Percentiles rank a stretch among this genome's conserved stretches.
These are phyloP conservation scores for Ganoderma lingzhi DNA, from an alignment of 1,284 basidiomycete species.

Conservation along the genomic window DNA sequence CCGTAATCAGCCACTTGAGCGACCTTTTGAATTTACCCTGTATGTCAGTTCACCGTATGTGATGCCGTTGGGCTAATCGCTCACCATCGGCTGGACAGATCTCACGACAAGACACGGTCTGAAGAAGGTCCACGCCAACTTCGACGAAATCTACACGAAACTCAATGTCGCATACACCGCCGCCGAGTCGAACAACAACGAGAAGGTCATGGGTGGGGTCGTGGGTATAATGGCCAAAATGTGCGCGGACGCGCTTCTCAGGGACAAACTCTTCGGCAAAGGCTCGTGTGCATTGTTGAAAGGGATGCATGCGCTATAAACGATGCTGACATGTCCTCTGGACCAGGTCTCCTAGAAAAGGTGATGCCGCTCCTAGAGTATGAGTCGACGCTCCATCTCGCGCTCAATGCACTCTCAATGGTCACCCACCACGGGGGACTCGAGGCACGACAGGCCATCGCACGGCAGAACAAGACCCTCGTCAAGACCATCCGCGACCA, in stretches of 20 bases:
- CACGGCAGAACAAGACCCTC: constrained; percentile 49
- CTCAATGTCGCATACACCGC: constrained; percentile 45
- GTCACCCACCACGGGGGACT: constrained; percentile 67
- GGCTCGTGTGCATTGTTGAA: constrained; percentile 43
- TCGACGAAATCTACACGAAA: constrained; percentile 54
- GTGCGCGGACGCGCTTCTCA: constrained; percentile 61
- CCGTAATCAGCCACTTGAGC: constrained; percentile 45
- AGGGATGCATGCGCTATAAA: too few relatives aligned
- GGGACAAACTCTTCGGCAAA: constrained; percentile 60
- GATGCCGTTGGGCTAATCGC: background rate
- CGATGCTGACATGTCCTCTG: background rate
- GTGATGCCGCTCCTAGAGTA: constrained; percentile 58
- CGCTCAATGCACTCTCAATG: constrained; percentile 58
- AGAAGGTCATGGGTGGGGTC: constrained; percentile 51
- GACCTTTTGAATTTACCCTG: constrained; percentile 58
- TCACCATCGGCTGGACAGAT: constrained; percentile 46
- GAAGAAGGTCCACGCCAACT: constrained; percentile 63
- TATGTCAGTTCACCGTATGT: constrained; percentile 31
- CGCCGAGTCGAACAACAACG: constrained; percentile 22
- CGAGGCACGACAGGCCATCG: constrained; percentile 56
- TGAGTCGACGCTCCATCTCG: constrained; percentile 54
- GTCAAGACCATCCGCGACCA: constrained; percentile 53
- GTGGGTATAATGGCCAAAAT: constrained; percentile 67
- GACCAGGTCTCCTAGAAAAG: constrained; percentile 57
- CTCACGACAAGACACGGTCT: constrained; percentile 60